phyloP scores from a whole-genome alignment of 768 basidiomycete genomes.

The Lactarius psammicola region DNA sequence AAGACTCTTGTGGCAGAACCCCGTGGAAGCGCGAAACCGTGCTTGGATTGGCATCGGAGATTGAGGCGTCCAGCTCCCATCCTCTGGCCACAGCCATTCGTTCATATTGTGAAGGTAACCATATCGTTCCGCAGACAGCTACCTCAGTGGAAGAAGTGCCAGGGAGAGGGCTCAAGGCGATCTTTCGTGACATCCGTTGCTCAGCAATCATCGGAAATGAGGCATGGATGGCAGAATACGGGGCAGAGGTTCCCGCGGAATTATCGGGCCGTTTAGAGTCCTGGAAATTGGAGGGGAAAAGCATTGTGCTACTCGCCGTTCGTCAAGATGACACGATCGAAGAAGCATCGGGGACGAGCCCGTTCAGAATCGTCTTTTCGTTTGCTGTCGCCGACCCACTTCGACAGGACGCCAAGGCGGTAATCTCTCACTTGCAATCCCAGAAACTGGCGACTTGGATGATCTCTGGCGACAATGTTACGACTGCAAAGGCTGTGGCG shows the following conservation, averaged over 20 bases:
- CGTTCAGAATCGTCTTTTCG: slow-evolving; percentile 43
- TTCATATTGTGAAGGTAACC: slow-evolving; percentile 43
- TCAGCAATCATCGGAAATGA: slow-evolving; percentile 69
- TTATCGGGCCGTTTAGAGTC: slow-evolving; percentile 38
- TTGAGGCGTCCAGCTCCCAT: slow-evolving; percentile 61
- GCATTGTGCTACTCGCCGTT: slow-evolving; percentile 62
- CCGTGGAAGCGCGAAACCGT: slow-evolving; percentile 41
- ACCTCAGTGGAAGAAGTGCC: slow-evolving; percentile 55
- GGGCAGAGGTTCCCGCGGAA: slow-evolving; percentile 36
- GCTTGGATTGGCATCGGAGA: slow-evolving; percentile 51
- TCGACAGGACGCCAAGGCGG: slow-evolving; percentile 53
- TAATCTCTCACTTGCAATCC: slow-evolving; percentile 53
- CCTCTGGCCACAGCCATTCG: slow-evolving; percentile 63
- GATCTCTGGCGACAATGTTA: slow-evolving; percentile 75
- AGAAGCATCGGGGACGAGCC: not conserved
- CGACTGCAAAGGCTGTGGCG: slow-evolving; percentile 72
- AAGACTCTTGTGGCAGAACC: slow-evolving; percentile 33
- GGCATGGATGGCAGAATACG: slow-evolving; percentile 56
- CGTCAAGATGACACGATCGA: slow-evolving; percentile 12
- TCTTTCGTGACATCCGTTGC: slow-evolving; percentile 41
- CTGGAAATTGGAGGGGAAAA: slow-evolving; percentile 70
- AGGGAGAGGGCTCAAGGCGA: slow-evolving; percentile 61
- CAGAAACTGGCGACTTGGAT: slow-evolving; percentile 68
- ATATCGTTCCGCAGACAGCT: slow-evolving; percentile 36
- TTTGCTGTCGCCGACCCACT: slow-evolving; percentile 68